phyloP scores from a whole-genome alignment of 2,329 filamentous ascomycete genomes.

The Claviceps pusilla region DNA sequence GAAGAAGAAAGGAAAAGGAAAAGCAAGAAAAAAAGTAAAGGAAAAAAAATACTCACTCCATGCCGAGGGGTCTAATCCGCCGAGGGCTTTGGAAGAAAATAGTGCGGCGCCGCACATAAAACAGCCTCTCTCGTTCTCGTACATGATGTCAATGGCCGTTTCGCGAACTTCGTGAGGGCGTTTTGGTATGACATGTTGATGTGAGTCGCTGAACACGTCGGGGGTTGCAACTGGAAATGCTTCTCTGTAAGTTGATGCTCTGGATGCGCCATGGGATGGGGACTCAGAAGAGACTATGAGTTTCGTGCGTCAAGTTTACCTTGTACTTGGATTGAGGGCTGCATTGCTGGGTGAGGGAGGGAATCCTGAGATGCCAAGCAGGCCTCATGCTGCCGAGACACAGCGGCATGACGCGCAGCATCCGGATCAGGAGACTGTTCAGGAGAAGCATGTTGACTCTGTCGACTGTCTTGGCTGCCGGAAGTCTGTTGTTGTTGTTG shows the following conservation, averaged over 20 bases:
- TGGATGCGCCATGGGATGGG: not conserved
- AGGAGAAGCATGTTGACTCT: not conserved
- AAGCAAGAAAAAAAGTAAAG: too few relatives aligned
- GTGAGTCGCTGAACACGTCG: constrained; percentile 10
- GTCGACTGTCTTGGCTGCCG: not conserved
- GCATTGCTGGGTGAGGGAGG: constrained; percentile 10
- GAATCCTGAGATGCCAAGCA: not conserved
- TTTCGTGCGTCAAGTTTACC: constrained; percentile 7
- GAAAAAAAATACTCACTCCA: constrained; percentile 42
- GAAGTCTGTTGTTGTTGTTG: not conserved
- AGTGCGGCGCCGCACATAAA: constrained; percentile 80
- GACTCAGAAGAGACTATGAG: not conserved
- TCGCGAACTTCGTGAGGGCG: constrained; percentile 26
- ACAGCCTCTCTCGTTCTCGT: constrained; percentile 85
- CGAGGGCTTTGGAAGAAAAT: constrained; percentile 76
- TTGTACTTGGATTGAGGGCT: constrained; percentile 21
- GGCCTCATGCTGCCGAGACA: constrained; percentile 1
- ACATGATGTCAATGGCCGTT: constrained; percentile 67
- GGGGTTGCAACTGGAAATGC: constrained; percentile 16
- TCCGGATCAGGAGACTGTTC: not conserved
- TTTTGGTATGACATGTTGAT: constrained; percentile 21
- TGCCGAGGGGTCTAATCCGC: constrained; percentile 68
- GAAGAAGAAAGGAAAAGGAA: too few relatives aligned
- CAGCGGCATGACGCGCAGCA: not conserved
- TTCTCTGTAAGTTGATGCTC: not conserved